Base-by-base conservation (phyloP, 1,284 basidiomycete species). In the Austroboletus novae-zelandiae region DNA sequence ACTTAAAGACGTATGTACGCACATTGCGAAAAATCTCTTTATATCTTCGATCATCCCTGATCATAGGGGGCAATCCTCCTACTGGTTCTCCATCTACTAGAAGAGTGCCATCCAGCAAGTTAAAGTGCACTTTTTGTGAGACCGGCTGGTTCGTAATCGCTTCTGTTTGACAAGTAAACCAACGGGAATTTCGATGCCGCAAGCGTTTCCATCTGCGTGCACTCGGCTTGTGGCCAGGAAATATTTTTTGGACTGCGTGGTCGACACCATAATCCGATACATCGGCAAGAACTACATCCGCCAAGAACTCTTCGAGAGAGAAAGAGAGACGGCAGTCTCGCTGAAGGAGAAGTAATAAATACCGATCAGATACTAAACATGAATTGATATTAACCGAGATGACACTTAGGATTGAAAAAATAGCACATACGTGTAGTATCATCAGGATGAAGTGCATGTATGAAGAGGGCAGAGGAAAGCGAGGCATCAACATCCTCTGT, bases 31-130 rank as follows among this genome's bases (percentile, higher is more conserved):
- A 37, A 17, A 37, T 37, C n/a, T 37, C 15, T 9, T 37, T n/a
- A n/a, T n/a, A 37, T 18, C n/a, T 17, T 37, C 14, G 14, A 10
- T 37, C 43, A 0, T 36, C 18, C 0, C 64, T 31, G 25, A 76
- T 72, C 1, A 56, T 49, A 3, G 30, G 45, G 0, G 76, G 73
- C 18, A 78, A 60, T 17, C 68, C 67, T 14, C 70, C 68, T 6
- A 75, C 43, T 2, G 70, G 64, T 46, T 67, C 64, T 3, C 75
- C 77, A 40, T 73, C 61, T 15, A 50, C 35, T 29, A 4, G 37
- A 25, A 50, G 31, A 14, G 23, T 3, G 14, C 48, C 48, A 15
- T 45, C 37, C 15, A 50, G 43, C 2, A 50, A 25, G 23, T 41
- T 50, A 8, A 50, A 8, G 14, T 50, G 48, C 34, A 45, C 32